Percentiles rank a stretch among this genome's conserved stretches.
Evolutionary conservation across 495 filamentous ascomycete species (phyloP).

Genomic region (Penicillium crystallinum): DNA sequence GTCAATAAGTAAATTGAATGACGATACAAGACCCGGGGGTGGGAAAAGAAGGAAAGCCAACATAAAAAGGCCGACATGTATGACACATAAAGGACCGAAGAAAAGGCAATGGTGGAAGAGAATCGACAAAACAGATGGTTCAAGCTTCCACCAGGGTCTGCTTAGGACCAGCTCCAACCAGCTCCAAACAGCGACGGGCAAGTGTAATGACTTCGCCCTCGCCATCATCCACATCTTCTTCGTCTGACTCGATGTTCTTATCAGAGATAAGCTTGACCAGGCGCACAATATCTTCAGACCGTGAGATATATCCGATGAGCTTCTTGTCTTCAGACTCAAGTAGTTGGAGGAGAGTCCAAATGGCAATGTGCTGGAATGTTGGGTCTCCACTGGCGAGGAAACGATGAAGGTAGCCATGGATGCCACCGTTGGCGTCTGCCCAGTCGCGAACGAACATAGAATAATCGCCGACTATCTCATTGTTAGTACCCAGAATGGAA

Average conservation of each 20-base stretch:
- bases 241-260: constrained; percentile 83
- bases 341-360: constrained; percentile 94
- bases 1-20: constrained; percentile 28
- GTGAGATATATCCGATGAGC: constrained; percentile 76
- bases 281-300: constrained; percentile 80
- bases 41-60: constrained; percentile 8
- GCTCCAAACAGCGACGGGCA: constrained; percentile 81
- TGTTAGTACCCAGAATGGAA: constrained; percentile 8
- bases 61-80: constrained; percentile 9
- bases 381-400: constrained; percentile 93
- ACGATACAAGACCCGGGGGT: constrained; percentile 30
- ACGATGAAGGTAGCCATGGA: constrained; percentile 87
- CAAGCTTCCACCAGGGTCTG: constrained; percentile 54
- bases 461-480: constrained; percentile 78
- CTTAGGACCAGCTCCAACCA: constrained; percentile 61
- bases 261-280: constrained; percentile 89
- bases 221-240: constrained; percentile 82
- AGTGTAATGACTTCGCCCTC: constrained; percentile 94
- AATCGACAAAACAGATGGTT: constrained; percentile 5
- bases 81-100: constrained; percentile 14
- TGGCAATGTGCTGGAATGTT: constrained; percentile 98
- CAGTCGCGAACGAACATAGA: constrained; percentile 92
- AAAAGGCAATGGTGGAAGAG: constrained; percentile 7
- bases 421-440: constrained; percentile 86
- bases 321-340: constrained; percentile 89